Evolutionary conservation across 2,329 filamentous ascomycete genomes (phyloP).

Genomic region (Colletotrichum lindemuthianum): DNA sequence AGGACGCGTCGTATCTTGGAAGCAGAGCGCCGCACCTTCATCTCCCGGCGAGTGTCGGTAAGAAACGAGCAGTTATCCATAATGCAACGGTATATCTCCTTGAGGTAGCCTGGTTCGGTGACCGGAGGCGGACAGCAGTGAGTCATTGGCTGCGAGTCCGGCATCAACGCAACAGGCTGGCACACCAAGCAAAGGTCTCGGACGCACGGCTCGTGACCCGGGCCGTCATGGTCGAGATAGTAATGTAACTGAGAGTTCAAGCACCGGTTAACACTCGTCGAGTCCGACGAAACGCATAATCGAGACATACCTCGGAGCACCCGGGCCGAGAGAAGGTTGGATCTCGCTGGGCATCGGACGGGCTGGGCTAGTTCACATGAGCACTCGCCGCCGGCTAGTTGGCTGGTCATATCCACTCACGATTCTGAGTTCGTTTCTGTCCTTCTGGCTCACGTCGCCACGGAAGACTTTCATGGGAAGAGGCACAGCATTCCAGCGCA

Average conservation of each 20-base stretch:
- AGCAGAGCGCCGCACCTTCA: slow-evolving; percentile 23
- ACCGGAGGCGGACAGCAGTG: slow-evolving; percentile 34
- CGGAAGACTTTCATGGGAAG: slow-evolving; percentile 29
- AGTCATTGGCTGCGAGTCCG: slow-evolving; percentile 28
- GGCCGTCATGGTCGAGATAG: slow-evolving; percentile 34
- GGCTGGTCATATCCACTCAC: slow-evolving; percentile 7
- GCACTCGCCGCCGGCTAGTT: background rate
- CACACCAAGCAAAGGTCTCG: slow-evolving; percentile 31
- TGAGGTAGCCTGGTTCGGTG: slow-evolving; percentile 28
- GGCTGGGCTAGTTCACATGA: slow-evolving; percentile 24
- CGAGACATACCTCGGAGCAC: slow-evolving; percentile 30
- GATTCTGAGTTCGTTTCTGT: slow-evolving; percentile 30
- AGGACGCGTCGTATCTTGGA: background rate
- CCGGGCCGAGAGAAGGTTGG: slow-evolving; percentile 29
- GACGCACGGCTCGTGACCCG: slow-evolving; percentile 32
- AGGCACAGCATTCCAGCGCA: slow-evolving; percentile 34
- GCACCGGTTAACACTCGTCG: slow-evolving; percentile 10
- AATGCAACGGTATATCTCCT: slow-evolving; percentile 34
- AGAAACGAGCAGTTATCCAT: slow-evolving; percentile 34
- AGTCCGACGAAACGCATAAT: background rate
- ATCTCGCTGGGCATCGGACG: slow-evolving; percentile 19
- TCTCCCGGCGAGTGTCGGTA: slow-evolving; percentile 30
- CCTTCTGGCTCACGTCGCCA: slow-evolving; percentile 29
- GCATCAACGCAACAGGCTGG: slow-evolving; percentile 24
- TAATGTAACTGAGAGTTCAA: slow-evolving; percentile 26